Base-by-base conservation (phyloP, 345 rosid species). In the Iberis pinnata region DNA sequence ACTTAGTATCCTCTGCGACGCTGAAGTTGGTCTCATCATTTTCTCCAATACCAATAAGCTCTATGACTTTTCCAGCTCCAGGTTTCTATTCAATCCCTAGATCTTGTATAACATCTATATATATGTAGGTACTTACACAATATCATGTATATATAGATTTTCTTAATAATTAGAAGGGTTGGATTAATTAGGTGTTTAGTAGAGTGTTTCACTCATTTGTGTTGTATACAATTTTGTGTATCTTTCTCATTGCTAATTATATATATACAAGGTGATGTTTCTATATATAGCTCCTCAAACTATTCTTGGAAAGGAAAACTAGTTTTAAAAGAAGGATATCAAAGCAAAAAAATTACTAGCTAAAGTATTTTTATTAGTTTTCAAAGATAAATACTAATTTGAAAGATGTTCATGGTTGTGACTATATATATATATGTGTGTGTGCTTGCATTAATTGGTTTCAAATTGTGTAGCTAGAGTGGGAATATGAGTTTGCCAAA, bases 1-100 rank as follows among this genome's bases (percentile, higher is more conserved):
- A 75, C 84, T 86, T 11, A 68, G 74, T 12, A 78, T 82, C 26
- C 76, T 82, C 7, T 82, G 88, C 38, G 95, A 86, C 49, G 90
- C 95, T 32, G 61, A 73, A 24, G 79, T 82, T 40, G 78, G 82
- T 67, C 81, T 86, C 12, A 63, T 86, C 18, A 78, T 80, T 73
- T 74, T 77, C 16, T 74, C 83, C 39, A 74, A 64, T 54, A 75
- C 90, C 43, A 77, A 81, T n/a, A 78, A 72, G 74, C 80, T 85
- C 75, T 81, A 78, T 29, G 79, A 82, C 36, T 82, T 72, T 59
- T 78, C 85, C 20, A 82, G 83, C 72, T 77, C 82, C 59, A 65
- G 70, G 70, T 65, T 57, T 43, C 48, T 36, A 20, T 9, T 51
- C 13, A 67, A 14, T 35, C 36, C 29, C 8, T 36, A 43, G 32